Base-by-base conservation (phyloP, 768 basidiomycete species). In the Leccinum uliginosum region DNA sequence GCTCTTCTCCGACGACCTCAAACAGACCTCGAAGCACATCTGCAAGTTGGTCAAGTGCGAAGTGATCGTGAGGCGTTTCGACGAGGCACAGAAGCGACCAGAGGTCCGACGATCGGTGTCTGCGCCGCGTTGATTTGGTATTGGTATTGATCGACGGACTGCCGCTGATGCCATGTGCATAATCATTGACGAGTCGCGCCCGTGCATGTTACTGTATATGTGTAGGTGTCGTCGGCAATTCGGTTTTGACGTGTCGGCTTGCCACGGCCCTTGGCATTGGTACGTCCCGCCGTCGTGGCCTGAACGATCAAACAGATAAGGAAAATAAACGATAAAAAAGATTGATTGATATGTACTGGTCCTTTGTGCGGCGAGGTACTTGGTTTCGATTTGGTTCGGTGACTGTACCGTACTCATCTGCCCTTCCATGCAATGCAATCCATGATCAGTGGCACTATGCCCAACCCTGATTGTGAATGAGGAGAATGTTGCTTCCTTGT, bases 11-110 rank as follows among this genome's bases (percentile, higher is more conserved):
- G 86, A 90, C 43, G 79, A 78, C 24, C 74, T 97, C 63, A 96
- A 95, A 70, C 62, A 73, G 11, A 68, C 75, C 3, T 86, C 92
- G 10, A 92, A 86, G 65, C 87, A 94, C 64, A 89, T 99, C 38
- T 99, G 96, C 81, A 80, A 86, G 68, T 83, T 86, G 7, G 86
- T 91, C 14, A 87, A 89, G 73, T 99, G 97, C 67, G 84, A 95
- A 58, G 83, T 98, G 50, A 77, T 92, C 48, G 84, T 98, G 7
- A 82, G 93, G 40, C 80, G 85, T 60, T 99, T 98, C 64, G 95
- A 99, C 71, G 94, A 98, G 62, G 85, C 85, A 11, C 86, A 85
- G 65, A 94, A 91, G 70, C 82, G 81, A 51, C 74, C 77, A 10
- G 75, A 79, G 24, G 66, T 72, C 62, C 78, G 79, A 44, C 82